Evolutionary conservation across 345 rosid species (phyloP).

Genomic region (Draba incana): DNA sequence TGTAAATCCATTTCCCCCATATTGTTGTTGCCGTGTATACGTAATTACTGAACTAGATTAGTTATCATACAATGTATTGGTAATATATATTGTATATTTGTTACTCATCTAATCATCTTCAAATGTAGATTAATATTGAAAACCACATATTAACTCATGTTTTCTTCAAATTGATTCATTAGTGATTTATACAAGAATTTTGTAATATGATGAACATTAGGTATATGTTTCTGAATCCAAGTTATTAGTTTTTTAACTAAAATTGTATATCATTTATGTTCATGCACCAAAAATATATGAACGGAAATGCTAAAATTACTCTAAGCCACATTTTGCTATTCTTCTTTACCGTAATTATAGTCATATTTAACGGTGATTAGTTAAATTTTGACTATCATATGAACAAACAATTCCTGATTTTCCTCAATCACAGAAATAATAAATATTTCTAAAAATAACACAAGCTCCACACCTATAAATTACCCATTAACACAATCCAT

Average conservation of each 20-base stretch:
- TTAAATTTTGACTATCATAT: constrained; percentile 17
- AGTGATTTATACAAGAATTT: not conserved
- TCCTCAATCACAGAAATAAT: not conserved
- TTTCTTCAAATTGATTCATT: not conserved
- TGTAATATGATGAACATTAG: constrained; percentile 1
- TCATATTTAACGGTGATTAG: constrained; percentile 1
- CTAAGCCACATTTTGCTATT: constrained; percentile 20
- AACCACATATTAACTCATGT: not conserved
- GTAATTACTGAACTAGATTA: constrained; percentile 8
- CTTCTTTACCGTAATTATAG: constrained; percentile 32
- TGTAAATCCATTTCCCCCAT: constrained; percentile 5
- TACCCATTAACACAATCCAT: constrained; percentile 1
- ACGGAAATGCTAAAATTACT: constrained; percentile 24
- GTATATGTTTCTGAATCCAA: not conserved
- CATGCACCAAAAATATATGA: constrained; percentile 22
- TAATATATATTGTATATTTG: not conserved
- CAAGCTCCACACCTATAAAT: constrained; percentile 29
- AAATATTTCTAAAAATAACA: constrained; percentile 24
- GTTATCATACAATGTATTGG: not conserved
- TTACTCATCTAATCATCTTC: not conserved
- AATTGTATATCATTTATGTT: not conserved
- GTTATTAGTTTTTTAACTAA: not conserved
- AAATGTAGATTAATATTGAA: not conserved
- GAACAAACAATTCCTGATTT: not conserved
- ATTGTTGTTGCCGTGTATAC: not conserved